Evolutionary conservation across 768 basidiomycete species (phyloP).

Genomic region (Lentinula lateritia): DNA sequence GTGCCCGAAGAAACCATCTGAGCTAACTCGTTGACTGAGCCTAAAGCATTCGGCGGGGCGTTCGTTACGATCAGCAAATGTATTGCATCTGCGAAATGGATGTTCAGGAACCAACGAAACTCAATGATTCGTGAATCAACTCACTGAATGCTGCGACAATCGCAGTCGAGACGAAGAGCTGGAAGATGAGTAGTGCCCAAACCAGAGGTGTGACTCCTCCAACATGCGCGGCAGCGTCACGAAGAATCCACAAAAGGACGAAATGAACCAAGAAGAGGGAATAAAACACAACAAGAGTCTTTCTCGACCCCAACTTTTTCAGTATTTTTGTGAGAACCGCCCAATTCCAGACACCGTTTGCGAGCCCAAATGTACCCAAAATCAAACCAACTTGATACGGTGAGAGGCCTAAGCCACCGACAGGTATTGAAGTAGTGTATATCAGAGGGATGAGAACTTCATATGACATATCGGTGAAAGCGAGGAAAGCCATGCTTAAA

Average conservation of each 20-base stretch:
- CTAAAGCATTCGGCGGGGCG: conserved; percentile 38
- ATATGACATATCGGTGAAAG: conserved; percentile 23
- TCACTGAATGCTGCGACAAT: conserved; percentile 31
- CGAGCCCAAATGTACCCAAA: conserved; percentile 39
- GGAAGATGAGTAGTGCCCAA: conserved; percentile 24
- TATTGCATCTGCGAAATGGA: conserved; percentile 34
- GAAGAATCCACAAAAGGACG: not conserved
- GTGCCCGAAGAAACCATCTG: conserved; percentile 46
- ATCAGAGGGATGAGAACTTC: conserved; percentile 21
- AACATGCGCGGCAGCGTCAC: conserved; percentile 21
- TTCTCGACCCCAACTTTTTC: conserved; percentile 48
- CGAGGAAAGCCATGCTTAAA: conserved; percentile 19
- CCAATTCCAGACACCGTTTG: conserved; percentile 51
- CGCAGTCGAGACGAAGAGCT: conserved; percentile 23
- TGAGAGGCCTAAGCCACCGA: conserved; percentile 48
- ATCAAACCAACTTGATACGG: conserved; percentile 47
- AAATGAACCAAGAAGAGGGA: conserved; percentile 19
- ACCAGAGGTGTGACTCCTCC: conserved; percentile 28
- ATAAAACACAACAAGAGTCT: conserved; percentile 36
- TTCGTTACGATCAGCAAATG: conserved; percentile 40
- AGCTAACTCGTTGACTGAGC: conserved; percentile 48
- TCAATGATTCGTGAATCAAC: conserved; percentile 6
- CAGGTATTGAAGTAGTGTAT: conserved; percentile 40
- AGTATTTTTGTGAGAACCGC: conserved; percentile 46
- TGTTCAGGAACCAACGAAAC: not conserved